phyloP scores from a whole-genome alignment of 345 rosid genomes.

The Jatropha curcas region DNA sequence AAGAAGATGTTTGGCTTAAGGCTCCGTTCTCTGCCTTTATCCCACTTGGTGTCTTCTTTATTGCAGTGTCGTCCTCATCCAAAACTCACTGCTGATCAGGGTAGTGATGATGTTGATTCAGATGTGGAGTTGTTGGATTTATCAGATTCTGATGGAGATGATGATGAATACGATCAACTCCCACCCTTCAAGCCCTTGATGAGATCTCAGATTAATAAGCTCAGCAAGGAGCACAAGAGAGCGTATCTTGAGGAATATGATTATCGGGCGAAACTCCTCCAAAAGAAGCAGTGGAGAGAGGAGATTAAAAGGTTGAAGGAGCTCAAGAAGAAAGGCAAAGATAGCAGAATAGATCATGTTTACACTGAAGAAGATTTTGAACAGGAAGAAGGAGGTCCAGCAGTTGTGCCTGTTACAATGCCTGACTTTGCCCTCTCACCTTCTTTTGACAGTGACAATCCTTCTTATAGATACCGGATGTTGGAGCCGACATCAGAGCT shows the following conservation, averaged over 20 bases:
- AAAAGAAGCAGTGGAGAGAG: conserved; percentile 48
- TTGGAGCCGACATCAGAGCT: conserved; percentile 35
- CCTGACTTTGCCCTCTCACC: conserved; percentile 44
- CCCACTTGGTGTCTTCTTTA: conserved; percentile 48
- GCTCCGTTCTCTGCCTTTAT: conserved; percentile 34
- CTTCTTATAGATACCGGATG: conserved; percentile 36
- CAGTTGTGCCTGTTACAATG: conserved; percentile 27
- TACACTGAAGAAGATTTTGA: conserved; percentile 19
- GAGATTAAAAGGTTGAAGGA: conserved; percentile 37
- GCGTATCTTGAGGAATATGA: conserved; percentile 49
- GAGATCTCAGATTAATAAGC: conserved; percentile 39
- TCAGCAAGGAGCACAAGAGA: conserved; percentile 43
- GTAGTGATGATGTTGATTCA: conserved; percentile 31
- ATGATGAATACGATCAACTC: conserved; percentile 42
- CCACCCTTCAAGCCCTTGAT: conserved; percentile 50
- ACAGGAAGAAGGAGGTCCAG: conserved; percentile 28
- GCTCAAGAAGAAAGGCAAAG: conserved; percentile 34
- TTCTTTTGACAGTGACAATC: conserved; percentile 41
- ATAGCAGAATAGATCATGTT: background rate
- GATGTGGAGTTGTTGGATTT: conserved; percentile 34
- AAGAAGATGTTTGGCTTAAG: conserved; percentile 32
- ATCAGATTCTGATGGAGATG: conserved; percentile 30
- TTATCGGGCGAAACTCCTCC: conserved; percentile 44
- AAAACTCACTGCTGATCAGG: conserved; percentile 32
- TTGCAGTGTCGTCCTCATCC: conserved; percentile 43